Base-by-base conservation (phyloP, 2,329 filamentous ascomycete species). In the Septoria petroselini region DNA sequence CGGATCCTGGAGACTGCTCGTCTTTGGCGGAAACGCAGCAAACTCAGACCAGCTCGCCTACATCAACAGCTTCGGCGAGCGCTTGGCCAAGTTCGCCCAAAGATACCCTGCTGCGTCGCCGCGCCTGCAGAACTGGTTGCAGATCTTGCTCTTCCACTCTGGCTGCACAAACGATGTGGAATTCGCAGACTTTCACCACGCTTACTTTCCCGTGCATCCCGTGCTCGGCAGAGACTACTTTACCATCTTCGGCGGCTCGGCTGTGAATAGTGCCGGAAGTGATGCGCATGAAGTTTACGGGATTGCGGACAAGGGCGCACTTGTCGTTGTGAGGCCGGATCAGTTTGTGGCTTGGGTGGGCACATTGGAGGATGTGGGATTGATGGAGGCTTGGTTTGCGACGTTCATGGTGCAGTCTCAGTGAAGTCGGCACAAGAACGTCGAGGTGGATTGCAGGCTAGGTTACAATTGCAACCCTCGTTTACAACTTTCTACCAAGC, bases 1-100 rank as follows among this genome's bases (percentile, higher is more conserved):
- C 25, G 58, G 57, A 3, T 18, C 25, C 15, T 61, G 58, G 58
- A 42, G 57, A 21, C 23, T 61, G 9, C 37, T 59, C 25, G 44
- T 58, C 19, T 61, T 61, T 33, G 48, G 50, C 8, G 55, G 55
- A 1, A 41, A 54, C 29, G 14, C 56, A n/a, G 18, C 41, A 8
- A 15, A 53, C 5, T n/a, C 11, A 11, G 2, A 15, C 2, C 42
- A 41, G 11, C 31, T 50, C 8, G n/a, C 19, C 12, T 41, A 25
- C 11, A 23, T 43, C 23, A 47, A 54, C 37, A 19, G 11, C 12
- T 8, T 50, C 3, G 51, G 51, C 5, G 35, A 47, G 1, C 12
- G 12, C 3, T 33, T 54, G 12, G n/a, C 9, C 9, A 14, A 35
- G 4, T 23, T 53, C 7, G 7, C 33, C 11, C 7, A 38, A 12